Conservation (phyloP, 2,329 filamentous ascomycete species). For the Lachnum nothofagi region DNA sequence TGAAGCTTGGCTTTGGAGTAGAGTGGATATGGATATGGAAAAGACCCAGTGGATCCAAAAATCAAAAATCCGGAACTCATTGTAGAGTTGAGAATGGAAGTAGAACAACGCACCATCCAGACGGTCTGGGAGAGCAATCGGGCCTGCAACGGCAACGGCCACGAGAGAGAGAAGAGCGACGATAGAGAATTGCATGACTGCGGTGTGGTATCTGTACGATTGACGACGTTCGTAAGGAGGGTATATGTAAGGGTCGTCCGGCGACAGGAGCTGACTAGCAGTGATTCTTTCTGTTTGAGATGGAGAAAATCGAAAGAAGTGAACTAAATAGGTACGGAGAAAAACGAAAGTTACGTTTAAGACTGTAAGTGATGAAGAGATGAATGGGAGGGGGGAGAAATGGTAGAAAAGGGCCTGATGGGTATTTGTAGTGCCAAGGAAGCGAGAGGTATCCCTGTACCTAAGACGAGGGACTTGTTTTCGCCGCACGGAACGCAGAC, state of each 20-base stretch:
- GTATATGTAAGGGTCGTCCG: conserved; percentile 26
- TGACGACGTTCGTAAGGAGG: conserved; percentile 11
- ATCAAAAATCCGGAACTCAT: no score
- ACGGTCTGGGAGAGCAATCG: conserved; percentile 18
- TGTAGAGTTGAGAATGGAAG: no score
- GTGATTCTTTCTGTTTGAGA: background rate
- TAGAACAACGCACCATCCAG: conserved; percentile 22
- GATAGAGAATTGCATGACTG: conserved; percentile 30
- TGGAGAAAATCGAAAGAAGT: conserved; percentile 6
- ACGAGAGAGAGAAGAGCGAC: conserved; percentile 27
- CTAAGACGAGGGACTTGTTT: conserved; percentile 6
- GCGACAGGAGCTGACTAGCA: conserved; percentile 25
- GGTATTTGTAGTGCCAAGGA: conserved; percentile 20
- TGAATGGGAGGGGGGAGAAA: conserved; percentile 3
- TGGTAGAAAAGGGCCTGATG: conserved; percentile 2
- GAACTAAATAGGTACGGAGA: conserved; percentile 15
- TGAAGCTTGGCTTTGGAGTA: background rate
- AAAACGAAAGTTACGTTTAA: conserved; percentile 15
- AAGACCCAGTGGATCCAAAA: no score
- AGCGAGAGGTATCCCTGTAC: background rate
- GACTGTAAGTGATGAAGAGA: conserved; percentile 14
- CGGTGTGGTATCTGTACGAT: conserved; percentile 13
- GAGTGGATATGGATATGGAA: background rate
- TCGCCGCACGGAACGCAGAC: conserved; percentile 12
- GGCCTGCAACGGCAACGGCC: conserved; percentile 25